A percentile compares a stretch with the other conserved stretches of the same genome.
These are phyloP conservation scores for Golubevia sp. DNA, from an alignment of 1,284 basidiomycete species.

Conservation along the genomic window DNA sequence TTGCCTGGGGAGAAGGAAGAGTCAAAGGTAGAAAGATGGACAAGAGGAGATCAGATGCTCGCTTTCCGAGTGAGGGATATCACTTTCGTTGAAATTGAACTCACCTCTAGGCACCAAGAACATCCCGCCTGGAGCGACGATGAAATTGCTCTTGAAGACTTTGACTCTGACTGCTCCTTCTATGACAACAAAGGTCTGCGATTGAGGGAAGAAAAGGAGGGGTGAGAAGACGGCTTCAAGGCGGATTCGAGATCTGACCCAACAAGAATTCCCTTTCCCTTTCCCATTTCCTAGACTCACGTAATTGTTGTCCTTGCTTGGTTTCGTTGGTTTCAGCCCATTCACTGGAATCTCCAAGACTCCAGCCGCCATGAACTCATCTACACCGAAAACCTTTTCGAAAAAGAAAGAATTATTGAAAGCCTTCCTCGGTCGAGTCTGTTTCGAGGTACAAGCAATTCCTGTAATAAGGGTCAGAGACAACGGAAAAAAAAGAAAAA, in stretches of 20 bases:
- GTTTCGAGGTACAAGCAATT: constrained; percentile 74
- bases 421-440: constrained; percentile 68
- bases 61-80: background rate
- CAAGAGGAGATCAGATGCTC: background rate
- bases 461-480: constrained; percentile 65
- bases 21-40: background rate
- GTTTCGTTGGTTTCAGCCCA: constrained; percentile 81
- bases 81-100: constrained; percentile 28
- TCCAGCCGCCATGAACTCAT: constrained; percentile 86
- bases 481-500: background rate
- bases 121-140: constrained; percentile 80
- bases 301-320: constrained; percentile 91
- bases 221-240: no score
- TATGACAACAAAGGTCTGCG: constrained; percentile 38
- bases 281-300: no score
- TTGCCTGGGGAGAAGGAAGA: constrained; percentile 71
- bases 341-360: constrained; percentile 79
- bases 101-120: constrained; percentile 87
- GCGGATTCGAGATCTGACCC: background rate
- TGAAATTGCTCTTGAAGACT: constrained; percentile 77
- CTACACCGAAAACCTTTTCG: constrained; percentile 93
- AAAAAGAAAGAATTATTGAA: constrained; percentile 75
- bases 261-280: no score
- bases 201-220: background rate
- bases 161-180: constrained; percentile 81